Conservation (phyloP, 768 basidiomycete genomes). For the Pleurotus pulmonarius region DNA sequence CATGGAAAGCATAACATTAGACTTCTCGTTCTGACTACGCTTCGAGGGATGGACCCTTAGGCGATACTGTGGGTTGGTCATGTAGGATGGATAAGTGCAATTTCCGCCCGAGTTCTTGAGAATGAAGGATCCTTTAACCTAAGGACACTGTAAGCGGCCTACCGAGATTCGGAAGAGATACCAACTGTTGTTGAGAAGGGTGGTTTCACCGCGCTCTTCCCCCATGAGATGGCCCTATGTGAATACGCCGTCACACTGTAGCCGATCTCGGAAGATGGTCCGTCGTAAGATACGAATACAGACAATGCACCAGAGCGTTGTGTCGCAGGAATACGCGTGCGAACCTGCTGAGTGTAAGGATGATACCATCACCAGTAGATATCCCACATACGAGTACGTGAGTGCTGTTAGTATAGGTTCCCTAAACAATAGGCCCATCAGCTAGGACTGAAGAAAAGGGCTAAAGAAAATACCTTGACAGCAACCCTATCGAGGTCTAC, state of each 20-base stretch:
- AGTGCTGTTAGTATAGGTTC: slow-evolving; percentile 50
- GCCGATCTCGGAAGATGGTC: slow-evolving; percentile 51
- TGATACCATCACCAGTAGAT: neutral
- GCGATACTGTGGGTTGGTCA: slow-evolving; percentile 88
- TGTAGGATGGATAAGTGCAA: slow-evolving; percentile 72
- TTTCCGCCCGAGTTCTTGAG: slow-evolving; percentile 83
- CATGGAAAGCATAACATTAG: slow-evolving; percentile 39
- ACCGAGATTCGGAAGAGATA: neutral
- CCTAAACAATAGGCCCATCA: slow-evolving; percentile 22
- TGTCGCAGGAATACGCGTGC: slow-evolving; percentile 29
- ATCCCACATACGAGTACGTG: slow-evolving; percentile 37
- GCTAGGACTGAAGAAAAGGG: neutral
- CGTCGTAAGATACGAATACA: slow-evolving; percentile 69
- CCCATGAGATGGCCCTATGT: slow-evolving; percentile 40
- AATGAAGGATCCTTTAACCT: slow-evolving; percentile 65
- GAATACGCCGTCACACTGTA: slow-evolving; percentile 69
- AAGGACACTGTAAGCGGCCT: neutral
- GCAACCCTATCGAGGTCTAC: slow-evolving; percentile 6
- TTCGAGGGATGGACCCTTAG: slow-evolving; percentile 49
- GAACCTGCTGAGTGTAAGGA: slow-evolving; percentile 22
- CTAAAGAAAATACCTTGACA: slow-evolving; percentile 5
- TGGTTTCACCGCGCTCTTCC: slow-evolving; percentile 32
- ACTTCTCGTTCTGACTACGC: slow-evolving; percentile 25
- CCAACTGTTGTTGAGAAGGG: slow-evolving; percentile 38
- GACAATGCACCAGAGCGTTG: slow-evolving; percentile 40